phyloP scores from a whole-genome alignment of 2,329 filamentous ascomycete genomes.

The Ascochyta rabiei region DNA sequence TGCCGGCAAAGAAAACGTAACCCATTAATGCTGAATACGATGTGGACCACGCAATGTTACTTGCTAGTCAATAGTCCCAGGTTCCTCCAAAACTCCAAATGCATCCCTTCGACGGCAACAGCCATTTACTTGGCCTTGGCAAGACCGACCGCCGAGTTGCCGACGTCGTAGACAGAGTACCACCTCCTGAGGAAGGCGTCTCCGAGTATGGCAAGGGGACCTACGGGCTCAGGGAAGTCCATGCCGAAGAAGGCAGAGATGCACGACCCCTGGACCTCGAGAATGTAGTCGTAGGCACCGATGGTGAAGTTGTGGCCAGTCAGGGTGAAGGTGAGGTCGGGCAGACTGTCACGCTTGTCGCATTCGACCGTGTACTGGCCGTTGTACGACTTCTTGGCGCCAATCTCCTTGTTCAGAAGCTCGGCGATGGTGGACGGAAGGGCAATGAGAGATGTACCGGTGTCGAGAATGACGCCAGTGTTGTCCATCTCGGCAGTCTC shows the following conservation, averaged over 20 bases:
- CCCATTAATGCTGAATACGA: conserved; percentile 20
- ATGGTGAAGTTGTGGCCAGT: conserved; percentile 94
- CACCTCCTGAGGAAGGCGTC: conserved; percentile 81
- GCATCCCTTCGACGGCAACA: background rate
- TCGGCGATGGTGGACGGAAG: conserved; percentile 90
- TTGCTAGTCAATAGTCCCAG: conserved; percentile 2
- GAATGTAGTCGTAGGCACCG: conserved; percentile 86
- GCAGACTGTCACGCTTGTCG: conserved; percentile 78
- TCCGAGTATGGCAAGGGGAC: conserved; percentile 92
- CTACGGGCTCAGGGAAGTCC: conserved; percentile 80
- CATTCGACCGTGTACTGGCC: conserved; percentile 97
- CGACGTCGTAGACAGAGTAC: conserved; percentile 97
- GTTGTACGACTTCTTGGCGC: conserved; percentile 96
- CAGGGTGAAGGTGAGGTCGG: conserved; percentile 90
- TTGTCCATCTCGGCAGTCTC: conserved; percentile 86
- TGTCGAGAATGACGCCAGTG: conserved; percentile 97
- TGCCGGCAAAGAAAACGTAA: conserved; percentile 17
- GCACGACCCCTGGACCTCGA: conserved; percentile 93
- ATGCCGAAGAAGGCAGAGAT: conserved; percentile 98
- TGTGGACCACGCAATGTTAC: conserved; percentile 26
- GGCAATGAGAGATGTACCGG: conserved; percentile 95
- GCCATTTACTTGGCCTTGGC: conserved; percentile 74
- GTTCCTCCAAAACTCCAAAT: conserved; percentile 8
- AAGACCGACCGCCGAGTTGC: conserved; percentile 85
- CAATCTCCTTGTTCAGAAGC: conserved; percentile 96